Evolutionary conservation across 1,284 basidiomycete species (phyloP).

Genomic region (Trametes versicolor): DNA sequence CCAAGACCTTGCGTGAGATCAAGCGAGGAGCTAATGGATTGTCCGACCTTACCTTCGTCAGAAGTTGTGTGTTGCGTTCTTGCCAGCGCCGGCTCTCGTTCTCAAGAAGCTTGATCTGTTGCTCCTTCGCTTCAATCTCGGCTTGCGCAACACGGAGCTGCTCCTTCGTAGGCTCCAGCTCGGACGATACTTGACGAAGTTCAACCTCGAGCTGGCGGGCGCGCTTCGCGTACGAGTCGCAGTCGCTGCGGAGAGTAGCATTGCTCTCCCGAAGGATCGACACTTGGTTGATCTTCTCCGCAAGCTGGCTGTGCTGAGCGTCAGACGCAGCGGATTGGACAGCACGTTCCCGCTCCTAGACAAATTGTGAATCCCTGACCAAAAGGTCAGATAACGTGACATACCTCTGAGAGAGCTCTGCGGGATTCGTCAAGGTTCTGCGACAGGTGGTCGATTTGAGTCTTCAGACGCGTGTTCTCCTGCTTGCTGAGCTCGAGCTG

Average conservation of each 20-base stretch:
- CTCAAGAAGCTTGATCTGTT: slow-evolving; percentile 78
- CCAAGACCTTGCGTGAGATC: not conserved
- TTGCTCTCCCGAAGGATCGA: slow-evolving; percentile 92
- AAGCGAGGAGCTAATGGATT: not conserved
- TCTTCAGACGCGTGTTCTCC: slow-evolving; percentile 80
- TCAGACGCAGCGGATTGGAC: slow-evolving; percentile 75
- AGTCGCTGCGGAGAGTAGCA: slow-evolving; percentile 82
- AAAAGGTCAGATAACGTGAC: slow-evolving; percentile 6
- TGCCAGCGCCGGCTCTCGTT: slow-evolving; percentile 89
- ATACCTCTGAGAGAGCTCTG: slow-evolving; percentile 69
- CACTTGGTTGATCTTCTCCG: slow-evolving; percentile 90
- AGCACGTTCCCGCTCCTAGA: slow-evolving; percentile 81
- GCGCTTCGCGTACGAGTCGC: slow-evolving; percentile 72
- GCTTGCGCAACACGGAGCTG: slow-evolving; percentile 74
- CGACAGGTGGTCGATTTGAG: slow-evolving; percentile 78
- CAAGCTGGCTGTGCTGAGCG: slow-evolving; percentile 85
- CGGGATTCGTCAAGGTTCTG: slow-evolving; percentile 79
- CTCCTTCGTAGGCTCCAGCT: slow-evolving; percentile 83
- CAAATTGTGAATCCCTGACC: not conserved
- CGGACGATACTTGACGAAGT: slow-evolving; percentile 64
- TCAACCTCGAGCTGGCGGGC: slow-evolving; percentile 72
- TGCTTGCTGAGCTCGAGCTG: slow-evolving; percentile 89
- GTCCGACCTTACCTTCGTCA: slow-evolving; percentile 69
- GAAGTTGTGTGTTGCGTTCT: slow-evolving; percentile 81
- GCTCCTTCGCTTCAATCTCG: slow-evolving; percentile 77